phyloP scores from a whole-genome alignment of 805 yeast genomes.

The Kodamaea leandrae region DNA sequence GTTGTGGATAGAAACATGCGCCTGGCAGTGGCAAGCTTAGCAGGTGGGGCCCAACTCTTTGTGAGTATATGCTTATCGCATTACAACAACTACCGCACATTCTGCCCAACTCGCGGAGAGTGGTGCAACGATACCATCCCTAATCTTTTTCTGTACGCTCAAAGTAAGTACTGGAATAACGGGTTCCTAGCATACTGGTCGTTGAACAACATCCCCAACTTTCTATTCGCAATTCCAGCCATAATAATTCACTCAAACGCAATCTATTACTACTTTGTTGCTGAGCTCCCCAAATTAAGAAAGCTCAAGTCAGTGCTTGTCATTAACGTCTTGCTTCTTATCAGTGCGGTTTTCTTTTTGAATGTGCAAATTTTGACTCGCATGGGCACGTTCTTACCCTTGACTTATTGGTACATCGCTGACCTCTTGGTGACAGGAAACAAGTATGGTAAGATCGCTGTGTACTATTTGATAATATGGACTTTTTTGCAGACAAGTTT shows the following conservation, averaged over 20 bases:
- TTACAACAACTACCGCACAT: slow-evolving; percentile 50
- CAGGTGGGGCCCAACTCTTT: slow-evolving; percentile 59
- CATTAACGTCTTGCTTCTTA: slow-evolving; percentile 43
- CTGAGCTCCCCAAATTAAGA: slow-evolving; percentile 27
- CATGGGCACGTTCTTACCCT: slow-evolving; percentile 72
- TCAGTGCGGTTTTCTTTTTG: slow-evolving; percentile 59
- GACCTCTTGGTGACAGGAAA: slow-evolving; percentile 20
- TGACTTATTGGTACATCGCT: slow-evolving; percentile 70
- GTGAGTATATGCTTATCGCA: slow-evolving; percentile 46
- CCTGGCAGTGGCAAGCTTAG: slow-evolving; percentile 30
- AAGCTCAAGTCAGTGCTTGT: slow-evolving; percentile 38
- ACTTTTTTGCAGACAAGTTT: slow-evolving; percentile 63
- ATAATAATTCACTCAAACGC: slow-evolving; percentile 46
- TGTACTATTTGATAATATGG: slow-evolving; percentile 61
- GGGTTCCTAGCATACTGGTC: slow-evolving; percentile 89
- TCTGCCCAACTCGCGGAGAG: slow-evolving; percentile 70
- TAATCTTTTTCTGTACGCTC: slow-evolving; percentile 68
- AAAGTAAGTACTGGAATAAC: slow-evolving; percentile 75
- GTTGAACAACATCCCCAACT: slow-evolving; percentile 75
- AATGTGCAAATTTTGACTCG: slow-evolving; percentile 87
- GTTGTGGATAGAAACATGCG: slow-evolving; percentile 15
- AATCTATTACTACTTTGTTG: slow-evolving; percentile 34
- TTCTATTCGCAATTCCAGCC: slow-evolving; percentile 71
- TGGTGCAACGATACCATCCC: slow-evolving; percentile 71
- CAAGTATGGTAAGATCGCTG: slow-evolving; percentile 19